A percentile compares a stretch with the other conserved stretches of the same genome.
phyloP scores from a whole-genome alignment of 768 basidiomycete species.

The Phaeolepiota aurea region DNA sequence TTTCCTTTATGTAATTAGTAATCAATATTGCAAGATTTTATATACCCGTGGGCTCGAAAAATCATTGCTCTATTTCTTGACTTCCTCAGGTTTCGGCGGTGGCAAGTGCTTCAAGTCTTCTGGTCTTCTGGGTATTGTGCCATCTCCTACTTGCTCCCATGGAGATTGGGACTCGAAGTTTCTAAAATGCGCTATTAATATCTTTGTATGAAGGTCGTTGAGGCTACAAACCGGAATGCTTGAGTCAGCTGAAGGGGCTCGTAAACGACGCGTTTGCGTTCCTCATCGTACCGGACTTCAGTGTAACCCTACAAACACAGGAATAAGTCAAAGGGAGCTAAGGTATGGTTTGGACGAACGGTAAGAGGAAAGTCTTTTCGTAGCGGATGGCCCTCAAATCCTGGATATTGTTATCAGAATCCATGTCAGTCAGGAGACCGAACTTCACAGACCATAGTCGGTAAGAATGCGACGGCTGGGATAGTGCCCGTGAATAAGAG shows the following conservation, averaged over 20 bases:
- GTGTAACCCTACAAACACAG: slow-evolving; percentile 97
- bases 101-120: slow-evolving; percentile 71
- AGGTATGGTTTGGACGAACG: slow-evolving; percentile 45
- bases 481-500: slow-evolving; percentile 9
- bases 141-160: slow-evolving; percentile 90
- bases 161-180: slow-evolving; percentile 92
- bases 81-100: slow-evolving; percentile 66
- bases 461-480: slow-evolving; percentile 90
- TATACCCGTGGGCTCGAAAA: slow-evolving; percentile 2
- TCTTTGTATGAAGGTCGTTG: not conserved
- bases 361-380: slow-evolving; percentile 98
- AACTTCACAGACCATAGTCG: slow-evolving; percentile 80
- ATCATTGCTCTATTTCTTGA: slow-evolving; percentile 55
- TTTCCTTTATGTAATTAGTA: not conserved
- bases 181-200: slow-evolving; percentile 28
- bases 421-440: slow-evolving; percentile 1
- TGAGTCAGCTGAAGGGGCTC: slow-evolving; percentile 97
- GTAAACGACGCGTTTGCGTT: slow-evolving; percentile 93
- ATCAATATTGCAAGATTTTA: too few relatives aligned
- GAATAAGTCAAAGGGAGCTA: too few relatives aligned
- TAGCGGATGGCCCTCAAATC: slow-evolving; percentile 95
- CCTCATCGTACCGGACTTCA: slow-evolving; percentile 96
- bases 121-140: slow-evolving; percentile 43
- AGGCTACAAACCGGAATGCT: slow-evolving; percentile 75
- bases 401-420: slow-evolving; percentile 25